Conservation (phyloP, 2,329 filamentous ascomycete genomes). For the Penicillium sp. region DNA sequence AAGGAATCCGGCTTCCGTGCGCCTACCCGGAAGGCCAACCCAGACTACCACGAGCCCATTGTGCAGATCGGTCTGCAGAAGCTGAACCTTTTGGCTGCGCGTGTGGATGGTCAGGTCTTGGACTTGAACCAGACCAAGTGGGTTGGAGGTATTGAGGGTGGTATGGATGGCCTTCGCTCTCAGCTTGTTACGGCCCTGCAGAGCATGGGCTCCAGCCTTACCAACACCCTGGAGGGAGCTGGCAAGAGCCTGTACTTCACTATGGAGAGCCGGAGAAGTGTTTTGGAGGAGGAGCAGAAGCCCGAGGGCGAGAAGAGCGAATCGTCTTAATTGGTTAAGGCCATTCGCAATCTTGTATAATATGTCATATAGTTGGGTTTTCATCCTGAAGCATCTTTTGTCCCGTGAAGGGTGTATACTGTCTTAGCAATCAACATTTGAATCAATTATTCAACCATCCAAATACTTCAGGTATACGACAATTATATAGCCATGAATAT, state of each 20-base stretch:
- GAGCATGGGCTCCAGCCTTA: conserved; percentile 74
- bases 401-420: conserved; percentile 24
- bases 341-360: conserved; percentile 35
- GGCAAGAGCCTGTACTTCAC: conserved; percentile 83
- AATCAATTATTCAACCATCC: not conserved
- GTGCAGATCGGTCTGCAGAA: conserved; percentile 86
- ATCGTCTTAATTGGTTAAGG: conserved; percentile 23
- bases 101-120: conserved; percentile 82
- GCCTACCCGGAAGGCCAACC: conserved; percentile 72
- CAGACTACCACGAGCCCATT: conserved; percentile 75
- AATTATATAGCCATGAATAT: too few species aligned
- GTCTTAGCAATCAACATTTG: conserved; percentile 14
- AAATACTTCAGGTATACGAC: too few species aligned
- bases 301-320: conserved; percentile 36
- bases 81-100: conserved; percentile 79
- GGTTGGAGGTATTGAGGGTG: conserved; percentile 77
- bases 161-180: conserved; percentile 74
- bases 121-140: conserved; percentile 71
- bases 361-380: conserved; percentile 28
- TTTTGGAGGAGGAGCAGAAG: conserved; percentile 72
- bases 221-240: conserved; percentile 75
- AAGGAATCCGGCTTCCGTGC: conserved; percentile 72
- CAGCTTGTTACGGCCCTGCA: conserved; percentile 82
- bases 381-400: conserved; percentile 19
- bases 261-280: conserved; percentile 75